Base-by-base conservation (phyloP, 1,284 basidiomycete genomes). In the Cutaneotrichosporon sp. region DNA sequence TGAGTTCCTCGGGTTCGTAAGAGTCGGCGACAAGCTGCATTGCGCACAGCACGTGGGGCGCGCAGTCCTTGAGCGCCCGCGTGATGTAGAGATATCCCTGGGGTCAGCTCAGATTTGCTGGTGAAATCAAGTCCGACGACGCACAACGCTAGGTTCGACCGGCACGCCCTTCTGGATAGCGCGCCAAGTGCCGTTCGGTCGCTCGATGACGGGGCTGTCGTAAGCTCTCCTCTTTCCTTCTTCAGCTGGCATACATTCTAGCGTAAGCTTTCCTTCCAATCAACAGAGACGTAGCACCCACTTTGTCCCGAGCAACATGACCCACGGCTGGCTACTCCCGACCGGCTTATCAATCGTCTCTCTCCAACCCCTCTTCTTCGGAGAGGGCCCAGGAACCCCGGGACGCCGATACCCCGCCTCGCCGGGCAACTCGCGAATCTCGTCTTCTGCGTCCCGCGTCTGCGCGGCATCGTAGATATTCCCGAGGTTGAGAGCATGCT, bases 251-350 rank as follows among this genome's bases (percentile, higher is more conserved):
- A 16, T 32, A 66, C 63, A 64, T 63, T 31, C 64, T 64, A 51
- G 5, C 4, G 47, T 60, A 55, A 63, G 58, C 26, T 36, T 11
- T 22, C 9, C 47, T 6, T 49, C 16, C 14, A 50, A 6, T 32
- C 14, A 7, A 26, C 26, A 26, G 2, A 26, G 26, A 26, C 2
- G 11, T 2, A 31, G 14, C 47, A 80, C 88, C 77, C 73, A 91
- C 90, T 89, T 87, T 77, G 90, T 85, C 50, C 91, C 89, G 86
- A 98, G 90, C 50, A 98, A 81, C 68, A 92, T 91, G 22, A 97
- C 90, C 80, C 91, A 97, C 4, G 96, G 94, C 80, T 98, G 95
- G 10, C 89, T 85, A 40, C 89, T 89, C 16, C 84, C 85, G 4
- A 84, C 85, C 64, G 83, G 82, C 63, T 83, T 83, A 60, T 34